Evolutionary conservation across 2,329 filamentous ascomycete genomes (phyloP), one percentile per base, ranked within the genome.

Genomic region (Beauveria caledonica): DNA sequence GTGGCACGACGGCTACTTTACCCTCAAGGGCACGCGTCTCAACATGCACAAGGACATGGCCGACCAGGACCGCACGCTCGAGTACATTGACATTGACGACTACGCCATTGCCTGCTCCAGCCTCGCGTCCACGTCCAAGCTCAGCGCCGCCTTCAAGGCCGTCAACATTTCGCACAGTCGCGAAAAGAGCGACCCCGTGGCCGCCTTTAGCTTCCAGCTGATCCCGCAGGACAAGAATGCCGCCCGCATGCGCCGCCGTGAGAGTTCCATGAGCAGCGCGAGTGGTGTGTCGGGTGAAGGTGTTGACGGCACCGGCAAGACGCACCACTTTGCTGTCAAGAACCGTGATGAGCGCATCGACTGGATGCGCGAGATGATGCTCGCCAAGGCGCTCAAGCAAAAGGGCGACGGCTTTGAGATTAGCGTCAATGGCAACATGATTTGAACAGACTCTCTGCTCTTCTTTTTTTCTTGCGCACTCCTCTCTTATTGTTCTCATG

Each of bases 291-390:
- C 73, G 36, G 66, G 70, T 36, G 80, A 80, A 42, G 78, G 79
- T 27, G 76, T 75, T 64, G 86, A 86, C 62, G 84, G 83, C 60
- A 85, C 82, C 11, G 85, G 85, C 67, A 97, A 96, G 80, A 89
- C 90, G 49, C 93, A 97, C 70, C 91, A 97, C 72, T 97, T 97
- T 71, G 90, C 93, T 0, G 93, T 97, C 66, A 88, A 88, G 75
- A 85, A 81, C 68, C 84, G 92, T 15, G 90, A 97, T 70, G 90
- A 97, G 71, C 84, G 93, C 63, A 97, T 97, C 68, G 93, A 97
- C 72, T 99, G 94, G 94, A 95, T 95, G 90, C 82, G 90, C 59
- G 90, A 95, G 80, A 77, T 95, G 63, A 95, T 95, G 90, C 84
- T 95, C 50, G 90, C 90, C 58, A 94, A 94, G 78, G 90, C 90